Conservation (phyloP, 331 rosid species). For the Quercus tomentella region DNA sequence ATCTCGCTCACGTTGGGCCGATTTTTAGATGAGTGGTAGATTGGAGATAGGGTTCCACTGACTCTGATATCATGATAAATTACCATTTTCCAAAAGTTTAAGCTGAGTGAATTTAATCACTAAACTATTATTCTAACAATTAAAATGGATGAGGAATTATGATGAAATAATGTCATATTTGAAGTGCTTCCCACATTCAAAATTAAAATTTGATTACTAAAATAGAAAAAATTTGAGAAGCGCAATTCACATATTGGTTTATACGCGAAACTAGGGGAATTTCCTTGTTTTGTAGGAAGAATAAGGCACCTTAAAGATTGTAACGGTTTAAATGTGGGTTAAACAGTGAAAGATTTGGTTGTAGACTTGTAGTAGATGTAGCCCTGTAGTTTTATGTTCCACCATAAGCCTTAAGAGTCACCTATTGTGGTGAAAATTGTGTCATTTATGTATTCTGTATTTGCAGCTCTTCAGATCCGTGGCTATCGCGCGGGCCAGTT, state of each 20-base stretch:
- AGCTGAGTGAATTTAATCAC: no score
- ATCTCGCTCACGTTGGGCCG: no score
- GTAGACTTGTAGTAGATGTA: background rate
- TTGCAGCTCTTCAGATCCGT: slow-evolving; percentile 46
- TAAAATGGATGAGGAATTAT: background rate
- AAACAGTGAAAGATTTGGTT: background rate
- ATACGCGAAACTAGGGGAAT: background rate
- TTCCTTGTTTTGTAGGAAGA: background rate
- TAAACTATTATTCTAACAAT: no score
- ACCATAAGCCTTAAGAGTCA: background rate
- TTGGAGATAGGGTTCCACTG: no score
- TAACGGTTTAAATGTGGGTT: background rate
- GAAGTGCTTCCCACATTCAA: background rate
- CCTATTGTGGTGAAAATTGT: background rate
- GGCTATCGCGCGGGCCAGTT: slow-evolving; percentile 30
- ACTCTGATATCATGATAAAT: no score
- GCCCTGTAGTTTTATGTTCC: background rate
- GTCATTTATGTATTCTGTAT: background rate
- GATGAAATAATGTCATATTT: background rate
- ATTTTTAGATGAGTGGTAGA: no score
- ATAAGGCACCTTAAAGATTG: background rate
- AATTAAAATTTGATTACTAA: background rate
- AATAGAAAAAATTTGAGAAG: background rate
- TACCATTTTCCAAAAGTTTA: no score
- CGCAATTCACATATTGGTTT: background rate